Base-by-base conservation (phyloP, 2,329 filamentous ascomycete species). In the Fusarium decemcellulare region DNA sequence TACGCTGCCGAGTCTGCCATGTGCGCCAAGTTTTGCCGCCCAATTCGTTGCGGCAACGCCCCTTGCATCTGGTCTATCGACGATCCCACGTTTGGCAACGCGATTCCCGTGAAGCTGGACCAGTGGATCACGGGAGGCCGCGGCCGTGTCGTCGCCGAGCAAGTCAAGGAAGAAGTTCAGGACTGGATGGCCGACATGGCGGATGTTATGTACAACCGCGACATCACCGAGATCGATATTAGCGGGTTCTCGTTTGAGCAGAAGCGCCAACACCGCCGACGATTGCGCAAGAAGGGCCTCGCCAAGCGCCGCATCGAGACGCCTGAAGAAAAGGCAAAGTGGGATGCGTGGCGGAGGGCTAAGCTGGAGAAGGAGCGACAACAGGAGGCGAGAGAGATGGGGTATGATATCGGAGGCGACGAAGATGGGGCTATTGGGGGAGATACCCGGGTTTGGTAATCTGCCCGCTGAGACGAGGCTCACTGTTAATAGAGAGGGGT, bases 31-130 rank as follows among this genome's bases (percentile, higher is more conserved):
- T 91, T 86, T 77, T 90, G 87, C 72, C 84, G 85, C 15, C 86
- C 87, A 2, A 74, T 79, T n/a, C 81, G 81, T 34, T 90, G 88
- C 68, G 81, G 81, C 12, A 75, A 50, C 54, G 76, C 62, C 48
- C 81, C 83, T 2, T 90, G 88, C 73, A 80, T 84, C 37, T 90
- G 87, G 87, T 85, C 84, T 30, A 82, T 83, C 11, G 82, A 87
- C 47, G 88, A 90, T 74, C 89, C 89, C 1, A 84, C 84, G 29
- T 91, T 88, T 76, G 88, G 88, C n/a, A 82, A 81, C 40, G 86
- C 88, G 2, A 81, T 91, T 47, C 88, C 89, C 4, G 84, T 89
- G 60, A 91, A 90, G 79, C 72, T 91, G 12, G 88, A 91, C 73
- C 84, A 90, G 70, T 91, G 88, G 88, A 74, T 81, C 9, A 87